Evolutionary conservation across 2,329 filamentous ascomycete species (phyloP), one percentile per base, ranked within the genome.

Genomic region (Claviceps sp.): DNA sequence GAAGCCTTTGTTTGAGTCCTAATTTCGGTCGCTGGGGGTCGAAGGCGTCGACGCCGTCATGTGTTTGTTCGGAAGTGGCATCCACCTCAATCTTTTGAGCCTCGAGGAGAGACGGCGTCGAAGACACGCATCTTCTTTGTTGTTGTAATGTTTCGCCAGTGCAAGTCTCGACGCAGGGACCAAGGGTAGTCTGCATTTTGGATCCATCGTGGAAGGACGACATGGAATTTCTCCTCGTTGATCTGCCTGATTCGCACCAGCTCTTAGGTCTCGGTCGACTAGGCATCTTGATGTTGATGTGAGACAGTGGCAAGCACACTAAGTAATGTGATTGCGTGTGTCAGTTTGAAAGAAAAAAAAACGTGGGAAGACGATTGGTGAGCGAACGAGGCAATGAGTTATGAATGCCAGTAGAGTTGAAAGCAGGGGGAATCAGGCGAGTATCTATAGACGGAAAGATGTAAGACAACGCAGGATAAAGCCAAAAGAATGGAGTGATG

Each of bases 1-100:
- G 67, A 26, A 80, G 64, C 4, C 77, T 67, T 51, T 73, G 60
- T 50, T 69, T 68, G 19, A 77, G 52, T 3, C 65, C 59, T 1
- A 76, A 58, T 50, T 65, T 70, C 4, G 55, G 56, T 13, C 58
- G 56, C 3, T 57, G 54, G 3, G 59, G 55, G 11, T 54, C 61
- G 58, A 54, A 57, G 26, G 57, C 53, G 49, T 60, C 60, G 34
- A 59, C 47, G 26, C 22, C 40, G 47, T 37, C 34, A 46, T 39
- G 38, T 5, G n/a, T 24, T 1, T 47, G 13, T 41, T 55, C 14
- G 3, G 10, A 14, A 22, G 45, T 52, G 8, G 40, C 44, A 8
- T 11, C 30, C 3, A 11, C 30, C 30, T 34, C 30, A 34, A 11
- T 11, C 30, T 37, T 19, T 26, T 45, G 45, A 7, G 40, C 34